These are phyloP conservation scores for Metschnikowia kofuensis DNA, from an alignment of 805 yeast genomes.

Conservation along the genomic window DNA sequence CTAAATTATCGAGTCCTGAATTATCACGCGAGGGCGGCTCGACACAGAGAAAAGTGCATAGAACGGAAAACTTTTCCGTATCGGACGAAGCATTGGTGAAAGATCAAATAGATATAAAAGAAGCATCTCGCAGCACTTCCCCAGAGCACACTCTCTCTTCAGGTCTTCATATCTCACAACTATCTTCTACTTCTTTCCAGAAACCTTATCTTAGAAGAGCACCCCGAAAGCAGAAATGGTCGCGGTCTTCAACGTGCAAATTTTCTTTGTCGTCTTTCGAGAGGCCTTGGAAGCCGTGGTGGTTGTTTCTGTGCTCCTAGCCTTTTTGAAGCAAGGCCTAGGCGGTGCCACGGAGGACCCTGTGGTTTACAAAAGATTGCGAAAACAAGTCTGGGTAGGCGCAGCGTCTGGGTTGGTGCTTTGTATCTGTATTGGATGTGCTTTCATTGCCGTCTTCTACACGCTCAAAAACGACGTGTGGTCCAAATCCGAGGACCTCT, in stretches of 20 bases:
- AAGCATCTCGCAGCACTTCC: background rate
- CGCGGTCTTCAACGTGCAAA: conserved; percentile 57
- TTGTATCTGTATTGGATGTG: conserved; percentile 71
- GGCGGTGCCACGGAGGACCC: conserved; percentile 49
- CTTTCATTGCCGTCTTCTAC: conserved; percentile 56
- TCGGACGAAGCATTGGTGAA: background rate
- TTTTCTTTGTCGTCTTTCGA: conserved; percentile 44
- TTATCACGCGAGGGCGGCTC: background rate
- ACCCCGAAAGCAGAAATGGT: background rate
- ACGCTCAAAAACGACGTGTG: conserved; percentile 58
- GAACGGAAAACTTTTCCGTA: background rate
- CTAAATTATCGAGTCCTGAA: too few relatives aligned
- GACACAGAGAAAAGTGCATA: background rate
- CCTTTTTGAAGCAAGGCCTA: conserved; percentile 87
- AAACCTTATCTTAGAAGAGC: too few relatives aligned
- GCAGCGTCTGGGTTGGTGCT: conserved; percentile 61
- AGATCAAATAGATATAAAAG: background rate
- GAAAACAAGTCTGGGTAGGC: conserved; percentile 85
- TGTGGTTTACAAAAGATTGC: conserved; percentile 55
- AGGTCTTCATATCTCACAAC: too few relatives aligned
- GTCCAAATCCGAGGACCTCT: conserved; percentile 51
- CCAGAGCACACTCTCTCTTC: too few relatives aligned
- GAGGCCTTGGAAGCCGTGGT: conserved; percentile 92
- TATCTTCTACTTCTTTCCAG: too few relatives aligned
- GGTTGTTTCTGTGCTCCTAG: conserved; percentile 85